These are phyloP conservation scores for Pyricularia sp. DNA, from an alignment of 2,329 filamentous ascomycete genomes.

Conservation along the genomic window DNA sequence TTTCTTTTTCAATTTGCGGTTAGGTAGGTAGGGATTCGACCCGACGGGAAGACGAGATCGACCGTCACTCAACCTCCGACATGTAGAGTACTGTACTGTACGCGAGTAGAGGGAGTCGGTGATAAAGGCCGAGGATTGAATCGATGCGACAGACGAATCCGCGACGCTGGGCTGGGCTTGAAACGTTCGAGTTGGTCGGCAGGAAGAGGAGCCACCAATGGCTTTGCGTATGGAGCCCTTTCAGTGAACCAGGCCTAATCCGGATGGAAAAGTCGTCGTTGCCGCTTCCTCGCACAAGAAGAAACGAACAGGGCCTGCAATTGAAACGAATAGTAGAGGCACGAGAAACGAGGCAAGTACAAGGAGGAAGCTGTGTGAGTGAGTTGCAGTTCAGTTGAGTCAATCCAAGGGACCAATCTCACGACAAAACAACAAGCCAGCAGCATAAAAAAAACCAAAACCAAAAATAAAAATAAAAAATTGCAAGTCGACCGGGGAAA, in stretches of 20 bases:
- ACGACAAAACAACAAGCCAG: not conserved
- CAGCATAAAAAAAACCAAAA: not conserved
- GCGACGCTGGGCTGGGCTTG: constrained; percentile 18
- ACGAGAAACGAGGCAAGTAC: not conserved
- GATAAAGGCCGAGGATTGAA: not conserved
- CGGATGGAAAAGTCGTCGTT: not conserved
- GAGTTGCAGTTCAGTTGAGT: not conserved
- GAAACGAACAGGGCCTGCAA: not conserved
- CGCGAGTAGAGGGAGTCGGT: constrained; percentile 1
- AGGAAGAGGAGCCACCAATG: not conserved
- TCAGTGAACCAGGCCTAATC: not conserved
- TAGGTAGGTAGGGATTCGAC: not conserved
- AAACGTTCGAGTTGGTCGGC: constrained; percentile 15
- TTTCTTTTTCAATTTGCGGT: not conserved
- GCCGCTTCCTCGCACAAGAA: not conserved
- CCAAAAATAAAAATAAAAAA: constrained; percentile 4
- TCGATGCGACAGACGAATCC: constrained; percentile 13
- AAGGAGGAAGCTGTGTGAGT: not conserved
- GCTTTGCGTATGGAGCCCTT: not conserved
- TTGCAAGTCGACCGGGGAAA: not conserved
- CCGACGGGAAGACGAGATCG: constrained; percentile 7
- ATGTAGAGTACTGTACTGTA: not conserved
- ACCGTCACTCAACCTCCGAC: not conserved
- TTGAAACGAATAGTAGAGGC: not conserved
- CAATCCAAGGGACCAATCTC: too few relatives aligned